Base-by-base conservation (phyloP, 208 protist species). In the Trichomonas tenax region DNA sequence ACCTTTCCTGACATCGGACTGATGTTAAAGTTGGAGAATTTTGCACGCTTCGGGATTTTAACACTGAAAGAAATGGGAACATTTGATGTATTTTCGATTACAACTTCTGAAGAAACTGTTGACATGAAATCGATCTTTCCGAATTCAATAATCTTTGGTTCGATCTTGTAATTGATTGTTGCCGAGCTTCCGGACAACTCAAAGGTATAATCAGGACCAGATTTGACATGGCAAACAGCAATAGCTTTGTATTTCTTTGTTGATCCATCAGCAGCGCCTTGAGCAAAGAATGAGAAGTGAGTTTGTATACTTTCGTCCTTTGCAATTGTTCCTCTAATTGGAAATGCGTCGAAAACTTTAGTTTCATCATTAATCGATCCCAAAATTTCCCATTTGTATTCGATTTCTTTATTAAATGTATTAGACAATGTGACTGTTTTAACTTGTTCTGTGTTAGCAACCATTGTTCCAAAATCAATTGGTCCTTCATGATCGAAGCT, bases 321-420 rank as follows among this genome's bases (percentile, higher is more conserved):
- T 38, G 44, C 86, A 93, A 93, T 34, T 34, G 17, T 26, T n/a
- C 86, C 86, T 34, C 86, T 34, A 40, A 93, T 23, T 58, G 86
- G 86, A 51, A 51, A 93, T 48, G 46, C 44, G 51, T 93, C 86
- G 36, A 93, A 93, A 38, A 41, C 86, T 93, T 93, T 48, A 0
- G 11, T 34, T 34, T 17, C 44, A 10, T 48, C 11, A 34, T 48
- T 26, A 93, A 48, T 21, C 31, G 81, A 84, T 40, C 34, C 34
- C 15, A 84, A 84, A 38, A 93, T 23, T 51, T 93, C 86, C 86
- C 86, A 93, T 51, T 93, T 44, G 51, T 93, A 93, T 23, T 93
- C 11, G 14, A 93, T 93, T 38, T 23, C 14, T 38, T 34, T n/a
- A 48, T 51, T 26, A 51, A 93, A 93, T 26, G 14, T 26, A 51